Evolutionary conservation across 805 yeast genomes (phyloP).

Genomic region (Nakazawaea populi): DNA sequence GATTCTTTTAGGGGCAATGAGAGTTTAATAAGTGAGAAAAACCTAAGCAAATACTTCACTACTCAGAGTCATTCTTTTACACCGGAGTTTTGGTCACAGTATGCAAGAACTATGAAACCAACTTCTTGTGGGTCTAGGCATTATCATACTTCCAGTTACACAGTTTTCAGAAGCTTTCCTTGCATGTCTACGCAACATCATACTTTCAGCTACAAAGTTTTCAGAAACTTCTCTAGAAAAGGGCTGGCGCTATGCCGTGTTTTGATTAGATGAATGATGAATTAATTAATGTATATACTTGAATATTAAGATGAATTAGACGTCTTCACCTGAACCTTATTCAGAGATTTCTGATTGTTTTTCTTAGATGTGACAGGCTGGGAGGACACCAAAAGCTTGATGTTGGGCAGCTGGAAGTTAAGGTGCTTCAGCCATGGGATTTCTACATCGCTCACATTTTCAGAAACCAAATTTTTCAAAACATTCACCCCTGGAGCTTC

Average conservation of each 20-base stretch:
- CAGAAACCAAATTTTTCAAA: slow-evolving; percentile 11
- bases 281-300: background rate
- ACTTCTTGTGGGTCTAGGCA: background rate
- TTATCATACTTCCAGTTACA: background rate
- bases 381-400: slow-evolving; percentile 38
- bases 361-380: slow-evolving; percentile 35
- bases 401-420: slow-evolving; percentile 28
- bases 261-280: background rate
- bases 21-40: background rate
- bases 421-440: slow-evolving; percentile 41
- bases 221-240: background rate
- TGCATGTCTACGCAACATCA: background rate
- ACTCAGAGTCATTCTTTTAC: background rate
- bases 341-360: slow-evolving; percentile 15
- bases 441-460: slow-evolving; percentile 27
- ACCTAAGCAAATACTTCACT: background rate
- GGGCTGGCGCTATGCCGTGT: background rate
- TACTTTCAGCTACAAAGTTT: background rate
- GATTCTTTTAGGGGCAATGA: background rate
- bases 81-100: slow-evolving; percentile 2
- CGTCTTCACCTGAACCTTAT: slow-evolving; percentile 6
- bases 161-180: background rate
- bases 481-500: slow-evolving; percentile 24
- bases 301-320: background rate
- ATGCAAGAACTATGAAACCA: background rate